Evolutionary conservation across 176 grass and related monocot species (phyloP).

Genomic region (Chloris gayana): DNA sequence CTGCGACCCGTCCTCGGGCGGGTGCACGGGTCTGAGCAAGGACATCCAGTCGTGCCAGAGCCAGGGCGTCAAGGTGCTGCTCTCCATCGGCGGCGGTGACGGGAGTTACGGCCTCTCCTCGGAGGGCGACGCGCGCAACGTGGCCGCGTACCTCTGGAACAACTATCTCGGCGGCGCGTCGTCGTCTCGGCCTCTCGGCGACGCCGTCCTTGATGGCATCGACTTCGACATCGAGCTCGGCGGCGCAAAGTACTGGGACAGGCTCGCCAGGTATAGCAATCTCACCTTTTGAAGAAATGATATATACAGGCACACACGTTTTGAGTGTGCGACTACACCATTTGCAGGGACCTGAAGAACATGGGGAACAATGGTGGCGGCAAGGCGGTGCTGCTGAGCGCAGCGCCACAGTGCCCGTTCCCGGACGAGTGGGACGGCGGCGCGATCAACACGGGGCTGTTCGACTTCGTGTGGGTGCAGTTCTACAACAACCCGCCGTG

Average conservation of each 20-base stretch:
- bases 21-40: slow-evolving; percentile 50
- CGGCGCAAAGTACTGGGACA: slow-evolving; percentile 52
- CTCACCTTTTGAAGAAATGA: too few species aligned
- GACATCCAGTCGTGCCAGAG: slow-evolving; percentile 65
- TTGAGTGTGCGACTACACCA: too few species aligned
- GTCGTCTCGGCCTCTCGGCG: slow-evolving; percentile 55
- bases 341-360: slow-evolving; percentile 49
- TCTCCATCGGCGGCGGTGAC: slow-evolving; percentile 63
- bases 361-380: slow-evolving; percentile 39
- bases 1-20: slow-evolving; percentile 57
- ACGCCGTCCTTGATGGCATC: slow-evolving; percentile 66
- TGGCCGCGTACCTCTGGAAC: slow-evolving; percentile 75
- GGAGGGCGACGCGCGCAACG: slow-evolving; percentile 29
- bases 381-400: slow-evolving; percentile 58
- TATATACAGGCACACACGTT: too few species aligned
- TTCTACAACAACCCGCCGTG: slow-evolving; percentile 77
- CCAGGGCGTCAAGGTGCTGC: slow-evolving; percentile 64
- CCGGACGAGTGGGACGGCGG: slow-evolving; percentile 52
- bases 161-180: slow-evolving; percentile 61
- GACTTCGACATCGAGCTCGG: slow-evolving; percentile 85
- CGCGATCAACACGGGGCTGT: slow-evolving; percentile 57
- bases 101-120: slow-evolving; percentile 62
- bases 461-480: slow-evolving; percentile 79
- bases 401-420: slow-evolving; percentile 83
- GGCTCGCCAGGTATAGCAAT: too few species aligned